Evolutionary conservation across 768 basidiomycete species (phyloP).

Genomic region (Nidularia sp.): DNA sequence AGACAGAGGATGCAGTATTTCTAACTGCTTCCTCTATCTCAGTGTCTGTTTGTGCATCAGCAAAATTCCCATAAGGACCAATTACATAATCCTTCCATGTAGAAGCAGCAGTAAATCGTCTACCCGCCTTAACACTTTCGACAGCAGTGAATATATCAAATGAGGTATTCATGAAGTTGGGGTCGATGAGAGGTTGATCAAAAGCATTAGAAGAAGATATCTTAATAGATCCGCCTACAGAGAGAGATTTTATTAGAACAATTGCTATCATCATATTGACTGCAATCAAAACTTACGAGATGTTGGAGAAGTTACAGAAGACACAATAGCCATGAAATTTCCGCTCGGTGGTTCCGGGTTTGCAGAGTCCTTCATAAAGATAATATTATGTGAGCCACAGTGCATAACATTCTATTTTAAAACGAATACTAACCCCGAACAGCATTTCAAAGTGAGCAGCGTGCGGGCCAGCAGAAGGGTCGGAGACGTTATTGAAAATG

Average conservation of each 20-base stretch:
- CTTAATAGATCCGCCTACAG: slow-evolving; percentile 29
- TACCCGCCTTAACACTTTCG: slow-evolving; percentile 14
- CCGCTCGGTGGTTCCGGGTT: slow-evolving; percentile 17
- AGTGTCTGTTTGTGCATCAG: slow-evolving; percentile 16
- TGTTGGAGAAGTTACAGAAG: slow-evolving; percentile 24
- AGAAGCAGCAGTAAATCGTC: slow-evolving; percentile 17
- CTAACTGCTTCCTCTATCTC: slow-evolving; percentile 11
- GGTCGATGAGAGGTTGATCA: slow-evolving; percentile 43
- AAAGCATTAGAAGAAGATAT: slow-evolving; percentile 42
- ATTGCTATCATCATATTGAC: not conserved
- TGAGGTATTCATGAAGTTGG: slow-evolving; percentile 31
- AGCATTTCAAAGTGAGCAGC: slow-evolving; percentile 26
- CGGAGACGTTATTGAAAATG: slow-evolving; percentile 16
- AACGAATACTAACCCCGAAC: slow-evolving; percentile 17
- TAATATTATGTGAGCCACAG: not conserved
- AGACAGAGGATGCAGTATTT: slow-evolving; percentile 7
- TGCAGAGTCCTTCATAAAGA: not conserved
- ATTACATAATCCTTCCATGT: slow-evolving; percentile 23
- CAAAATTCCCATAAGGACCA: slow-evolving; percentile 13
- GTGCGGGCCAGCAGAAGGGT: slow-evolving; percentile 24
- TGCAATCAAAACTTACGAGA: slow-evolving; percentile 20
- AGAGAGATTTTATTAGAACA: not conserved
- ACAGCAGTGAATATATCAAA: slow-evolving; percentile 25
- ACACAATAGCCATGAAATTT: slow-evolving; percentile 21
- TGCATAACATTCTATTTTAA: not conserved